Evolutionary conservation across 2,329 filamentous ascomycete genomes (phyloP), one percentile per base, ranked within the genome.

Genomic region (Hypoxylon sp.): DNA sequence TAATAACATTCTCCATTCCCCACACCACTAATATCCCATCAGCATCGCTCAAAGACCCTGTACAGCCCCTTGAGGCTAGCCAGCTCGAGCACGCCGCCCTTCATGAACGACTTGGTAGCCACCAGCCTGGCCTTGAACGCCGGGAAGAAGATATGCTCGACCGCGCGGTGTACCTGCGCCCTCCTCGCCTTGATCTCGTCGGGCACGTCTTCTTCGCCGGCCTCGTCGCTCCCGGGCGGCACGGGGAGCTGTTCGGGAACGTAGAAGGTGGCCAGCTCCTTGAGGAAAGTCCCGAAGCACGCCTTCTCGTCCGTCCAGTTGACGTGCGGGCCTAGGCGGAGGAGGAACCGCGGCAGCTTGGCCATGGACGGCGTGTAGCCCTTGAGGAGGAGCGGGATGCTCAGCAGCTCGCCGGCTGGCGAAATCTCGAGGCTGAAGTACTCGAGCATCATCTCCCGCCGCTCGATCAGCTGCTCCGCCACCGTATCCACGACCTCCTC

Each of bases 61-160:
- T 99, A 99, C 60, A 99, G 75, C 0, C 94, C 93, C 77, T 97
- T 98, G 62, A 98, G 78, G 79, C 96, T 93, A 1, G 95, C 94
- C 50, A 97, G 88, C 78, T 99, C 94, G 48, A 97, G 80, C 10
- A 97, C 87, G 7, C 82, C 85, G 0, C 88, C 91, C 52, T 89
- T 87, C 79, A 96, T 86, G 71, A 98, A 79, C 4, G 85, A 83
- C 68, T 86, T 90, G 7, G 95, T 97, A 19, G 92, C 94, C 58
- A 98, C 87, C 48, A 99, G 79, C 59, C 93, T 84, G 4, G 90
- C 83, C 75, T 93, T 92, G 73, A 97, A 92, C 0, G 93, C 92
- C 0, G 95, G 95, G 70, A 99, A 98, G 58, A 99, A 84, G 8
- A 93, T 82, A 77, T 97, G 87, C 77, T 99, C 94, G 1, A 99